Evolutionary conservation across 106 monocot genomes (phyloP).

Genomic region (Acanthochlamys bracteata): DNA sequence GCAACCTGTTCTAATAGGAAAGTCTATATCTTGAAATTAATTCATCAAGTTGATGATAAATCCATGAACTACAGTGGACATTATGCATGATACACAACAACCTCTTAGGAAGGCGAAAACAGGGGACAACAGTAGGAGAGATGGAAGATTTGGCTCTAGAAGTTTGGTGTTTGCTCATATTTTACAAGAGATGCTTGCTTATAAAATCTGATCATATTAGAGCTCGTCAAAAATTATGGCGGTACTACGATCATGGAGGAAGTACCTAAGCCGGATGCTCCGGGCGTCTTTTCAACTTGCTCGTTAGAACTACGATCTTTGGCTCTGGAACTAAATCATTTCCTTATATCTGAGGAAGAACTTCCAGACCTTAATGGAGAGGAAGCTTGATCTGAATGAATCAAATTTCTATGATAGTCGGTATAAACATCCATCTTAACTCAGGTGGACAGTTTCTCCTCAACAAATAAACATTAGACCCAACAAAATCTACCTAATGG

Average conservation of each 20-base stretch:
- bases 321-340: neutral
- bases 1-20: slow-evolving; percentile 7
- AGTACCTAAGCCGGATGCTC: neutral
- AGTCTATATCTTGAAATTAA: neutral
- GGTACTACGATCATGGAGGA: neutral
- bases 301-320: neutral
- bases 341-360: no score
- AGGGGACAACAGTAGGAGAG: slow-evolving; percentile 8
- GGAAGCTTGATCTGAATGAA: no score
- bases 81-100: neutral
- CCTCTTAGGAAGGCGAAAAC: neutral
- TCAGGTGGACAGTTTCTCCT: no score
- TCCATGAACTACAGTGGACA: neutral
- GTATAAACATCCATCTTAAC: no score
- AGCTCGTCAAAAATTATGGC: slow-evolving; percentile 1
- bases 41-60: neutral
- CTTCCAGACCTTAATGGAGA: no score
- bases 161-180: slow-evolving; percentile 16
- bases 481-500: no score
- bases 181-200: slow-evolving; percentile 14
- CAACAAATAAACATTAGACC: no score
- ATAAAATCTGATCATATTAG: slow-evolving; percentile 17
- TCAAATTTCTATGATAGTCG: no score
- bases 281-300: neutral
- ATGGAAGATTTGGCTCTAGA: slow-evolving; percentile 17